Conservation (phyloP, 371 early-diverging fungal species). For the Actinomortierella ambigua region DNA sequence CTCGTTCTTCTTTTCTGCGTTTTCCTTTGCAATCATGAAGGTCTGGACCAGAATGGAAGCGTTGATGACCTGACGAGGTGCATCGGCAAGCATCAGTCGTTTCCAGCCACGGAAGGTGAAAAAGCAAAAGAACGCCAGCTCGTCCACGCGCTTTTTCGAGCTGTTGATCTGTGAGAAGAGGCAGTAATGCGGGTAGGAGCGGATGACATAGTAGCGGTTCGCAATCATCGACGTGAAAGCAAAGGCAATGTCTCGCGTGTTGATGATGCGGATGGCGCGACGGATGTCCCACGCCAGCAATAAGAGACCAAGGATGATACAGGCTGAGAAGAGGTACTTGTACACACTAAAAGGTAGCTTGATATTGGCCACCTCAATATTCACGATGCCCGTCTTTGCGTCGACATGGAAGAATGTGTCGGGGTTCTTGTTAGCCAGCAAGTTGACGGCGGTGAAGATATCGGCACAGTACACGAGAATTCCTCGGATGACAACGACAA, state of each 20-base stretch:
- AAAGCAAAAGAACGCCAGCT: slow-evolving; percentile 86
- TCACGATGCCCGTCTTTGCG: slow-evolving; percentile 30
- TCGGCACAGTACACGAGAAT: slow-evolving; percentile 76
- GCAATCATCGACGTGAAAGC: slow-evolving; percentile 80
- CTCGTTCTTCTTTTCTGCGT: too few relatives aligned
- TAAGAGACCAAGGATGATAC: slow-evolving; percentile 71
- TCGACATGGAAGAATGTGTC: slow-evolving; percentile 14
- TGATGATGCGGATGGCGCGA: slow-evolving; percentile 70
- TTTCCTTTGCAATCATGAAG: slow-evolving; percentile 7
- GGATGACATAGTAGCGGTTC: slow-evolving; percentile 64
- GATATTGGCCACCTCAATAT: slow-evolving; percentile 44
- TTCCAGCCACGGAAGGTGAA: slow-evolving; percentile 90
- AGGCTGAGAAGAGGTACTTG: slow-evolving; percentile 72
- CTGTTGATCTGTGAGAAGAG: slow-evolving; percentile 77
- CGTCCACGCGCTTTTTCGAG: slow-evolving; percentile 67
- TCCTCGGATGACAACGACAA: slow-evolving; percentile 73
- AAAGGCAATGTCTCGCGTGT: slow-evolving; percentile 75
- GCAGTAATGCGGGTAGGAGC: slow-evolving; percentile 78
- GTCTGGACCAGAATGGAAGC: slow-evolving; percentile 51
- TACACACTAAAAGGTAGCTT: slow-evolving; percentile 49
- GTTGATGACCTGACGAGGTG: slow-evolving; percentile 82
- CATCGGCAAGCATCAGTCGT: slow-evolving; percentile 82
- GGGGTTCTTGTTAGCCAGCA: slow-evolving; percentile 46
- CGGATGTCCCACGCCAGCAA: slow-evolving; percentile 74
- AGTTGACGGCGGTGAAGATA: slow-evolving; percentile 67